Evolutionary conservation across 352 stramenopile species (phyloP).

Genomic region (Pythium brachiatum): DNA sequence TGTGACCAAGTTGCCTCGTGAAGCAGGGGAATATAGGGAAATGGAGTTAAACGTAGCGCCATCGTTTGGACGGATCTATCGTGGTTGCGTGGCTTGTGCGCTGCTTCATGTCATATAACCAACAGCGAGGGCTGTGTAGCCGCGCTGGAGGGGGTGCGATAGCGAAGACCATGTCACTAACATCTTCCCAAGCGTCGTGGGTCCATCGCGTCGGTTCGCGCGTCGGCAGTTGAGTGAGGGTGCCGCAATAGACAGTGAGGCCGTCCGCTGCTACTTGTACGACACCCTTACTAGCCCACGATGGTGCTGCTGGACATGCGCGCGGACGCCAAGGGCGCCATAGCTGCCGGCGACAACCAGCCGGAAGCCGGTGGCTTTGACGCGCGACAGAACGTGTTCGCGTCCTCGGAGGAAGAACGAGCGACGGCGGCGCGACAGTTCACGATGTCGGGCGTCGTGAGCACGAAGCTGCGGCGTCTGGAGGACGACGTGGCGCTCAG

Average conservation of each 20-base stretch:
- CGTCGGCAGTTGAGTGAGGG: background rate
- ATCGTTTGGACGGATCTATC: too few species aligned
- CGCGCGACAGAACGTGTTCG: slow-evolving; percentile 46
- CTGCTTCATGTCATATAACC: too few species aligned
- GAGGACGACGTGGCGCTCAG: slow-evolving; percentile 48
- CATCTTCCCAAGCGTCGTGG: background rate
- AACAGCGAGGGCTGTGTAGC: too few species aligned
- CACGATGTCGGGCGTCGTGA: slow-evolving; percentile 72
- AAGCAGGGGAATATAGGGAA: background rate
- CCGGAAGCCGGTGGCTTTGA: slow-evolving; percentile 33
- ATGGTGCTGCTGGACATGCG: slow-evolving; percentile 46
- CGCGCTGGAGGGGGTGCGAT: too few species aligned
- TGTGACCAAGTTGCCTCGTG: background rate
- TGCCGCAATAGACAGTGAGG: background rate
- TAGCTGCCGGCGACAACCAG: slow-evolving; percentile 15
- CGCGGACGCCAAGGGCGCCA: slow-evolving; percentile 49
- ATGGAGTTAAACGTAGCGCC: too few species aligned
- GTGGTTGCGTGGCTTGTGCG: too few species aligned
- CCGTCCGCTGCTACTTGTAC: background rate
- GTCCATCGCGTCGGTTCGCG: background rate
- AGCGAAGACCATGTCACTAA: background rate
- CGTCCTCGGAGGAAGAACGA: slow-evolving; percentile 52
- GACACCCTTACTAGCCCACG: background rate
- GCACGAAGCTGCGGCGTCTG: slow-evolving; percentile 75
- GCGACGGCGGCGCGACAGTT: slow-evolving; percentile 63